A percentile compares a stretch with the other conserved stretches of the same genome.
Evolutionary conservation across 306 rosid genomes (phyloP).

Genomic region (Lathyrus sativus): DNA sequence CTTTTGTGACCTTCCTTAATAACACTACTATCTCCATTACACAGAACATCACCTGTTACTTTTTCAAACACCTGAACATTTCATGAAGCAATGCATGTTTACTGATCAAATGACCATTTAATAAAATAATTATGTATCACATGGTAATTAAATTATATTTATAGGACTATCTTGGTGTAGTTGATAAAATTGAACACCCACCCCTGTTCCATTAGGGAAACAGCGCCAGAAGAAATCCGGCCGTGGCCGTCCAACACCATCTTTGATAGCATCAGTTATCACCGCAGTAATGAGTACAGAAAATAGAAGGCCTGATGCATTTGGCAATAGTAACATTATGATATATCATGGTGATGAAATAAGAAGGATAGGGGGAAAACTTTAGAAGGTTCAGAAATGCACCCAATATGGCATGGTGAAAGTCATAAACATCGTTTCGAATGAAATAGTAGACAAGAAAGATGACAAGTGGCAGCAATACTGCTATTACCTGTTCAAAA

Average conservation of each 20-base stretch:
- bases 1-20: conserved; percentile 96
- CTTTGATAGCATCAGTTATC: conserved; percentile 88
- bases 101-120: conserved; percentile 30
- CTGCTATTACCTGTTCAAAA: conserved; percentile 66
- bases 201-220: conserved; percentile 89
- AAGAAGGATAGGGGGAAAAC: background rate
- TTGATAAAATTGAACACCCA: conserved; percentile 38
- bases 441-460: conserved; percentile 65
- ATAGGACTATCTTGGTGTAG: conserved; percentile 14
- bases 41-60: conserved; percentile 57
- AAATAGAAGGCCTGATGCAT: conserved; percentile 78
- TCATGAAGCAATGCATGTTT: conserved; percentile 34
- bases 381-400: conserved; percentile 32
- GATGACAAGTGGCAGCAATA: conserved; percentile 63
- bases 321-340: conserved; percentile 20
- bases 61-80: conserved; percentile 65
- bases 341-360: conserved; percentile 16
- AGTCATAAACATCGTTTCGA: conserved; percentile 79
- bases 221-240: conserved; percentile 99
- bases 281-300: conserved; percentile 81
- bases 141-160: conserved; percentile 23
- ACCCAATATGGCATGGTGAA: conserved; percentile 91
- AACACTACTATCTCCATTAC: conserved; percentile 65
- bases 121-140: conserved; percentile 29
- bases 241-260: conserved; percentile 91